Base-by-base conservation (phyloP, 768 basidiomycete genomes). In the Xerocomus potaroensis region DNA sequence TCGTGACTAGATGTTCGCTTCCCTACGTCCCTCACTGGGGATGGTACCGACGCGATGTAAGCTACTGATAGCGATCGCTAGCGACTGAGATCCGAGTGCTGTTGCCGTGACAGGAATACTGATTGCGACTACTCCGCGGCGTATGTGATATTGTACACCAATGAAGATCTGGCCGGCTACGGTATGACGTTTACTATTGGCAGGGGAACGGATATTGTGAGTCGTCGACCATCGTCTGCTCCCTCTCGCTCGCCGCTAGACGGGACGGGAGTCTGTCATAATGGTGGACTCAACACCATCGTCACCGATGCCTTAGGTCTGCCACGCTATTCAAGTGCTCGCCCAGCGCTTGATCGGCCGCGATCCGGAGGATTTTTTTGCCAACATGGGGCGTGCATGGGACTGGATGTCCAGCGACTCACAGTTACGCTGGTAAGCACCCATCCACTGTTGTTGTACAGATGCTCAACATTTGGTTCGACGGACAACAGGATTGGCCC, bases 91-190 rank as follows among this genome's bases (percentile, higher is more conserved):
- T 21, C 35, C 16, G n/a, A n/a, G n/a, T n/a, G n/a, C n/a, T 26
- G 49, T 47, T 11, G 35, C 19, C n/a, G 35, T 29, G 21, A 30
- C 49, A 88, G 87, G 91, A 92, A 94, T 68, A 86, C 85, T 10
- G 88, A 91, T 48, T 93, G 91, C 68, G 94, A 95, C 68, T 94
- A 93, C 68, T 93, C 90, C 7, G 87, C 91, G 2, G 93, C 93
- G 1, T 94, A 93, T 62, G 77, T 93, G 33, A 78, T 79, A 10
- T 69, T 97, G 40, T 67, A 77, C 47, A 94, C 87, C 1, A 55
- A 62, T 30, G 69, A 80, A 22, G 73, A 78, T 47, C 79, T 91
- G 39, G 75, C 81, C 36, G 89, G 91, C 12, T 81, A 91, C 61
- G 90, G 87, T 38, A 87, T 91, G 90, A 91, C 90, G 14, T 93